A percentile compares a stretch with the other conserved stretches of the same genome.
Evolutionary conservation across 2,329 filamentous ascomycete species (phyloP).

Genomic region (Monosporascus sp.): DNA sequence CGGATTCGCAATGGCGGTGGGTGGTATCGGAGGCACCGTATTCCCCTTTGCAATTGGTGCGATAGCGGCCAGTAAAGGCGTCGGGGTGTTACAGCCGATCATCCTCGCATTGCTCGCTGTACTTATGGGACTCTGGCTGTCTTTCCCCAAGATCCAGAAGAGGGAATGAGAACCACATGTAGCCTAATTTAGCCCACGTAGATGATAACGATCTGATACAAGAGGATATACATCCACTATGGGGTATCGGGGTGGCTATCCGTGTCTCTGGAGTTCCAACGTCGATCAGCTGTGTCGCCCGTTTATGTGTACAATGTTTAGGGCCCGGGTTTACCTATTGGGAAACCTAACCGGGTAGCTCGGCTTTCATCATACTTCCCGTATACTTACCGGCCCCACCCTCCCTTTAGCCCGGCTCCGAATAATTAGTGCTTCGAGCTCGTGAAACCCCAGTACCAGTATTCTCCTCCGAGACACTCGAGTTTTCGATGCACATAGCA

Average conservation of each 20-base stretch:
- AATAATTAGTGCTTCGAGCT: neutral
- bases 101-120: constrained; percentile 40
- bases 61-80: constrained; percentile 54
- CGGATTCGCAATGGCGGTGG: constrained; percentile 74
- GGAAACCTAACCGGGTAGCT: too few species aligned
- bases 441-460: neutral
- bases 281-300: too few species aligned
- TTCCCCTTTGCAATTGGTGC: constrained; percentile 64
- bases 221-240: neutral
- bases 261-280: too few species aligned
- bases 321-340: too few species aligned
- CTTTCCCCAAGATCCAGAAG: neutral
- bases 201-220: neutral
- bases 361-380: too few species aligned
- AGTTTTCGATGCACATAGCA: too few species aligned
- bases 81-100: constrained; percentile 52
- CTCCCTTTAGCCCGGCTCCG: neutral
- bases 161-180: neutral
- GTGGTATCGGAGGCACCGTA: constrained; percentile 65
- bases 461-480: too few species aligned
- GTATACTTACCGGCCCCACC: neutral
- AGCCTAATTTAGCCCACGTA: neutral
- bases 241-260: too few species aligned
- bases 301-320: too few species aligned
- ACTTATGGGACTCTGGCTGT: neutral